A percentile compares a stretch with the other conserved stretches of the same genome.
Evolutionary conservation across 139 green algal species (phyloP).

Genomic region (Coelastrella sp.): DNA sequence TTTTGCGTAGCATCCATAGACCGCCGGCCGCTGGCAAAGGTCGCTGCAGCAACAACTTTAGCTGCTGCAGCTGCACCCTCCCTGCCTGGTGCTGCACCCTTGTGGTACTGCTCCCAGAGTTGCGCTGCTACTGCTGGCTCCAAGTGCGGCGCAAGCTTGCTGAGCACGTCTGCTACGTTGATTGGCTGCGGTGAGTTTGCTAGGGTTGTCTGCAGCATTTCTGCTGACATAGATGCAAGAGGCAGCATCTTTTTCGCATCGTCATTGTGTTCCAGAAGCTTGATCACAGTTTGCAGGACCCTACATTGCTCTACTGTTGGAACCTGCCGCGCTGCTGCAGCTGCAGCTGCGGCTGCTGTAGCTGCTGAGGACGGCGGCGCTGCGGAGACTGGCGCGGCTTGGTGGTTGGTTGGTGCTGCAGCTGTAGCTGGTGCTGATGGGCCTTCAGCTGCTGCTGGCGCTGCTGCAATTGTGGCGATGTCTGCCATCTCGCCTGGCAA

Average conservation of each 20-base stretch:
- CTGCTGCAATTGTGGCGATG: no score
- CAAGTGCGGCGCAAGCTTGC: conserved; percentile 54
- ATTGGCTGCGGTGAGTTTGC: not conserved
- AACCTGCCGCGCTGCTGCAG: not conserved
- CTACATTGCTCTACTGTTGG: conserved; percentile 31
- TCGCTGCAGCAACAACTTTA: not conserved
- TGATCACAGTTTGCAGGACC: conserved; percentile 38
- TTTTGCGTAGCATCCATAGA: not conserved
- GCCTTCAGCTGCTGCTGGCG: no score
- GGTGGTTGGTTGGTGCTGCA: no score
- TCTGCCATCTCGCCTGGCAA: not conserved
- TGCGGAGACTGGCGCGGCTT: not conserved
- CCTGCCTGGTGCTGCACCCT: conserved; percentile 37
- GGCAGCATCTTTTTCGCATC: conserved; percentile 54
- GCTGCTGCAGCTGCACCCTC: conserved; percentile 33
- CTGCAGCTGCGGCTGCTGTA: conserved; percentile 16
- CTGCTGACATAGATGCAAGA: conserved; percentile 52
- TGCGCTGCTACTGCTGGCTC: conserved; percentile 42
- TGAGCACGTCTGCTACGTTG: conserved; percentile 40
- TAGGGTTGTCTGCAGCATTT: conserved; percentile 60
- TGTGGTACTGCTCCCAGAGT: not conserved
- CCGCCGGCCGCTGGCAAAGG: not conserved
- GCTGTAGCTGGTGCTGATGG: conserved; percentile 42
- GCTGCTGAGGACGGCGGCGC: not conserved
- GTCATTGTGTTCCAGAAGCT: conserved; percentile 15